phyloP scores from a whole-genome alignment of 495 filamentous ascomycete genomes.

The Lophiotrema nucula region DNA sequence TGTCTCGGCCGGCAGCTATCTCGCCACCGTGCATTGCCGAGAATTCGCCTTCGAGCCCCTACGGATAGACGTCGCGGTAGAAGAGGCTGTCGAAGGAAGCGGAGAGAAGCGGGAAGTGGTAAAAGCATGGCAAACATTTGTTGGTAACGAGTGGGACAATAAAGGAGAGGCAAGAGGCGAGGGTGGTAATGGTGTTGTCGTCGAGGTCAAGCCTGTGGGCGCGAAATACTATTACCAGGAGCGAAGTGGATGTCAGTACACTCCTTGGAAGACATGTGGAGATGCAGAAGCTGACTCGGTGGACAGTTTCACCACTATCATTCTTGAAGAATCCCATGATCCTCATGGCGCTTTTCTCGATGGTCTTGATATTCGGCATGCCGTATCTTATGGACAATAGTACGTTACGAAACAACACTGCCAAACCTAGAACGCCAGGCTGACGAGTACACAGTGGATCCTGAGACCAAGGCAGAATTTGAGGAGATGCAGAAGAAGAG shows the following conservation, averaged over 20 bases:
- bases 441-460: conserved; percentile 68
- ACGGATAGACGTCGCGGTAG: conserved; percentile 63
- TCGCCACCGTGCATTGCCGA: conserved; percentile 71
- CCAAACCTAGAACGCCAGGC: background rate
- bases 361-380: conserved; percentile 82
- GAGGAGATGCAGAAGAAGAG: conserved; percentile 81
- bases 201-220: conserved; percentile 63
- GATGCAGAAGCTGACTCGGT: conserved; percentile 14
- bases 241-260: conserved; percentile 66
- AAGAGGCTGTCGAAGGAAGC: conserved; percentile 35
- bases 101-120: conserved; percentile 48
- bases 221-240: conserved; percentile 71
- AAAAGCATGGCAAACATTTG: conserved; percentile 77
- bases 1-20: conserved; percentile 65
- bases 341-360: conserved; percentile 74
- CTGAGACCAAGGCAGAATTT: conserved; percentile 87
- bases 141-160: conserved; percentile 86
- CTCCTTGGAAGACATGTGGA: background rate
- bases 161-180: conserved; percentile 57
- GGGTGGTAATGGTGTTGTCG: conserved; percentile 34
- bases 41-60: conserved; percentile 74
- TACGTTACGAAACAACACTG: conserved; percentile 52
- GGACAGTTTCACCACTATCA: conserved; percentile 52
- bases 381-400: conserved; percentile 94
- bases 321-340: conserved; percentile 95